These are phyloP conservation scores for Alnus rubra DNA, from an alignment of 306 rosid genomes.

Conservation along the genomic window DNA sequence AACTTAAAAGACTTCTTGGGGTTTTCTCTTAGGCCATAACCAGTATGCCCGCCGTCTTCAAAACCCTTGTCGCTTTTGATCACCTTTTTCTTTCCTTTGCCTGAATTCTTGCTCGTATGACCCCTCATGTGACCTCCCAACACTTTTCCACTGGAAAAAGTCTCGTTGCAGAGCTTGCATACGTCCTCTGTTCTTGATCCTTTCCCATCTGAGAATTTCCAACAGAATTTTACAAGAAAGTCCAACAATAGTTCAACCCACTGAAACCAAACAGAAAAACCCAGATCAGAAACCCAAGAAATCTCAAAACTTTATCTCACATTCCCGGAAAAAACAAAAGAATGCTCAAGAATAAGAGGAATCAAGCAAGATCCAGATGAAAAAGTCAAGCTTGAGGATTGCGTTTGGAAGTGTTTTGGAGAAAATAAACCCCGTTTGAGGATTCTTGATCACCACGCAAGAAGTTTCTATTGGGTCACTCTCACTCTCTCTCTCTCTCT, in stretches of 20 bases:
- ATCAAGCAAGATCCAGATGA: slow-evolving; percentile 27
- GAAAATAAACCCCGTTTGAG: slow-evolving; percentile 9
- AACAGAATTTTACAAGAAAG: neutral
- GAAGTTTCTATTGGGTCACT: too few species aligned
- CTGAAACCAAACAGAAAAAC: slow-evolving; percentile 2
- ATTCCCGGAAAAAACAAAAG: slow-evolving; percentile 1
- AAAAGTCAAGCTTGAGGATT: neutral
- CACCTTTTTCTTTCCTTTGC: slow-evolving; percentile 18
- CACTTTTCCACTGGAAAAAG: slow-evolving; percentile 45
- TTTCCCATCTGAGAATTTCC: slow-evolving; percentile 27
- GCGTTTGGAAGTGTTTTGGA: slow-evolving; percentile 8
- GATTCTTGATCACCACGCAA: too few species aligned
- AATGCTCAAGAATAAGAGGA: slow-evolving; percentile 36
- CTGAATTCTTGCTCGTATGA: slow-evolving; percentile 19
- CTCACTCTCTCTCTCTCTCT: too few species aligned
- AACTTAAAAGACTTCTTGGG: slow-evolving; percentile 47
- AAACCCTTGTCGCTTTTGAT: neutral
- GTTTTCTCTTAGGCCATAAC: slow-evolving; percentile 47
- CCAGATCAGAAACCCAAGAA: slow-evolving; percentile 33
- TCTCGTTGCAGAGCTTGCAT: slow-evolving; percentile 46
- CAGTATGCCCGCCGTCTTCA: slow-evolving; percentile 18
- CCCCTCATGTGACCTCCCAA: slow-evolving; percentile 49
- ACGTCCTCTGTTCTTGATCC: slow-evolving; percentile 36
- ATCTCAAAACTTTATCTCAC: slow-evolving; percentile 4
- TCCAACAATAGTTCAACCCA: neutral